Evolutionary conservation across 2,329 filamentous ascomycete species (phyloP).

Genomic region (Aureobasidium uvarum): DNA sequence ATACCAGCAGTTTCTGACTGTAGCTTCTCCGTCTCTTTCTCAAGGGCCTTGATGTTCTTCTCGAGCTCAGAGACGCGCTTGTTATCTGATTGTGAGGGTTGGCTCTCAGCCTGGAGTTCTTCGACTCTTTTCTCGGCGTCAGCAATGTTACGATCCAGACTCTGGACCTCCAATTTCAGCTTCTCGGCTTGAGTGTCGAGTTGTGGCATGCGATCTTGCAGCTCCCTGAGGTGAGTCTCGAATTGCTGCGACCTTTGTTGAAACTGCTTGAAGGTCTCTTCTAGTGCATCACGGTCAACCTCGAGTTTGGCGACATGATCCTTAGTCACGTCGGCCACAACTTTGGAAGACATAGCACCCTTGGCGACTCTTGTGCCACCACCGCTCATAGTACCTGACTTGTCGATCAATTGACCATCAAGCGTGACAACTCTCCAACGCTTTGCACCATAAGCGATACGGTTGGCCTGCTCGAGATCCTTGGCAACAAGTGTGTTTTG

Average conservation of each 20-base stretch:
- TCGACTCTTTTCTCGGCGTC: slow-evolving; percentile 83
- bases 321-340: slow-evolving; percentile 79
- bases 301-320: slow-evolving; percentile 89
- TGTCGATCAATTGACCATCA: slow-evolving; percentile 93
- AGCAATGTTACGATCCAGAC: slow-evolving; percentile 75
- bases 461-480: slow-evolving; percentile 92
- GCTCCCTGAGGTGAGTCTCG: slow-evolving; percentile 67
- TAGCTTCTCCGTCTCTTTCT: slow-evolving; percentile 75
- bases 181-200: slow-evolving; percentile 92
- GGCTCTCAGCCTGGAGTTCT: slow-evolving; percentile 77
- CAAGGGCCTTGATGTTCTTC: slow-evolving; percentile 71
- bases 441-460: slow-evolving; percentile 90
- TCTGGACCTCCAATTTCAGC: slow-evolving; percentile 82
- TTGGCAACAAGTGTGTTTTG: slow-evolving; percentile 92
- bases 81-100: slow-evolving; percentile 77
- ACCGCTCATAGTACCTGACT: slow-evolving; percentile 98
- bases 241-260: slow-evolving; percentile 80
- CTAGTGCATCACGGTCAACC: slow-evolving; percentile 77
- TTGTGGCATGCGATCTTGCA: slow-evolving; percentile 75
- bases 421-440: slow-evolving; percentile 96
- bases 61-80: slow-evolving; percentile 68
- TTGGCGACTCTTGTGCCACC: slow-evolving; percentile 87
- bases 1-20: slow-evolving; percentile 82
- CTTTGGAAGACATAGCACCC: slow-evolving; percentile 95
- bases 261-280: slow-evolving; percentile 78